Percentiles rank a stretch among this genome's conserved stretches.
Evolutionary conservation across 768 basidiomycete genomes (phyloP).

Genomic region (Phaeolepiota aurea): DNA sequence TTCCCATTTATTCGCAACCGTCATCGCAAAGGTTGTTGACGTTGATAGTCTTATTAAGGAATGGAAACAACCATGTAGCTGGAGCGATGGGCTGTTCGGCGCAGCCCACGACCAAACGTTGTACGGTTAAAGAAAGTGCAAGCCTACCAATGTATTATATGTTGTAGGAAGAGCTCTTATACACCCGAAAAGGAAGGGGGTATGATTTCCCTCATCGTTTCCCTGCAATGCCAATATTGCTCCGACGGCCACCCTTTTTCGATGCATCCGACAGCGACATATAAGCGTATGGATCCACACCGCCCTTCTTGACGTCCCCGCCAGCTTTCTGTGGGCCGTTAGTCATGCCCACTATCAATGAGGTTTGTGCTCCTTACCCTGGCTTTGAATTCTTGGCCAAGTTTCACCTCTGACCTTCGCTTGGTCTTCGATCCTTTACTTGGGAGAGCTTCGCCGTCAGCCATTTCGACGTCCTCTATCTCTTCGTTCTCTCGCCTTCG

Average conservation of each 20-base stretch:
- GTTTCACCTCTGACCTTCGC: slow-evolving; percentile 35
- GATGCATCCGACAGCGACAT: slow-evolving; percentile 77
- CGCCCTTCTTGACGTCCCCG: slow-evolving; percentile 85
- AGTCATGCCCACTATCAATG: slow-evolving; percentile 4
- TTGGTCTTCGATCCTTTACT: slow-evolving; percentile 56
- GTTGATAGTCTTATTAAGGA: slow-evolving; percentile 20
- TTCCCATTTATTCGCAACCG: slow-evolving; percentile 52
- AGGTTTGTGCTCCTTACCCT: slow-evolving; percentile 51
- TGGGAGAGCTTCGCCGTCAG: slow-evolving; percentile 58
- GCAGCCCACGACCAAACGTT: slow-evolving; percentile 65
- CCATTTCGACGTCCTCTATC: slow-evolving; percentile 69
- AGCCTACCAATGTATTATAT: too few species aligned
- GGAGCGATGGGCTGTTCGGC: slow-evolving; percentile 64
- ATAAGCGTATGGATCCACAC: slow-evolving; percentile 91
- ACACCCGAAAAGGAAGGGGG: neutral
- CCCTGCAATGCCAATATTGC: slow-evolving; percentile 49
- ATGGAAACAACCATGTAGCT: slow-evolving; percentile 63
- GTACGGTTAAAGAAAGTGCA: slow-evolving; percentile 42
- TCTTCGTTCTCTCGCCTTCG: slow-evolving; percentile 65
- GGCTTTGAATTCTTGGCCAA: slow-evolving; percentile 92
- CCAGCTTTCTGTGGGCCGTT: slow-evolving; percentile 67
- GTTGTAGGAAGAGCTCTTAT: neutral
- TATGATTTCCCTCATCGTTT: slow-evolving; percentile 39
- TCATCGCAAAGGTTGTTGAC: slow-evolving; percentile 39
- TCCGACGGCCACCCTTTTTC: slow-evolving; percentile 40